These are phyloP conservation scores for Mrakia gelida DNA, from an alignment of 768 basidiomycete species.

Conservation along the genomic window DNA sequence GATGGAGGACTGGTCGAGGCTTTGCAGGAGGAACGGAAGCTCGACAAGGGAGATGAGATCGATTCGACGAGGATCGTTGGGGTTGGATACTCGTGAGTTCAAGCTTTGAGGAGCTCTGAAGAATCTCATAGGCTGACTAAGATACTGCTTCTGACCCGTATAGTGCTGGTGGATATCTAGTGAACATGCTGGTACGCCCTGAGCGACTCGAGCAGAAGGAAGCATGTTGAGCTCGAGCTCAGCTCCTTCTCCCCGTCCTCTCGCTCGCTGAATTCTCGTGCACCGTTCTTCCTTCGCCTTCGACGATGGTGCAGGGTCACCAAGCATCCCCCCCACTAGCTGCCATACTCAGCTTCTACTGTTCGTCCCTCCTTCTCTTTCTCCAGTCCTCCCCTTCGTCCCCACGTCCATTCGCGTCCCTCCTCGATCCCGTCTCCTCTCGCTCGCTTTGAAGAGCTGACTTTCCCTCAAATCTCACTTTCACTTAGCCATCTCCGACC, in stretches of 20 bases:
- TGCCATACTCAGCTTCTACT: background rate
- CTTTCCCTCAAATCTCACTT: background rate
- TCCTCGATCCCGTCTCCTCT: background rate
- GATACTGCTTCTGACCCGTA: background rate
- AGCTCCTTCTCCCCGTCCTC: background rate
- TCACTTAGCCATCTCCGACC: background rate
- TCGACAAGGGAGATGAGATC: slow-evolving; percentile 3
- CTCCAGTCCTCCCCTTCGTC: background rate
- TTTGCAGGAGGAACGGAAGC: background rate
- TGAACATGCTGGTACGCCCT: slow-evolving; percentile 9
- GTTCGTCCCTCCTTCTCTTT: background rate
- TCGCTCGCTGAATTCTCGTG: too few species aligned
- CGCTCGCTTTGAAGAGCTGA: background rate
- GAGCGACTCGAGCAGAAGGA: background rate
- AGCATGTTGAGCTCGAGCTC: background rate
- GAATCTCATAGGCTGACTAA: too few species aligned
- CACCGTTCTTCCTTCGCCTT: too few species aligned
- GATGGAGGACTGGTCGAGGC: background rate
- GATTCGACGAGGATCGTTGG: background rate
- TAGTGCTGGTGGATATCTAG: slow-evolving; percentile 24
- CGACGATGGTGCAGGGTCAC: background rate
- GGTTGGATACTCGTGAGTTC: slow-evolving; percentile 11
- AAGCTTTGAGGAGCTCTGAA: background rate
- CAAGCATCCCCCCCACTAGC: background rate
- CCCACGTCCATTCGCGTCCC: background rate